Conservation (phyloP, 2,329 filamentous ascomycete genomes). For the Fusarium sp. region DNA sequence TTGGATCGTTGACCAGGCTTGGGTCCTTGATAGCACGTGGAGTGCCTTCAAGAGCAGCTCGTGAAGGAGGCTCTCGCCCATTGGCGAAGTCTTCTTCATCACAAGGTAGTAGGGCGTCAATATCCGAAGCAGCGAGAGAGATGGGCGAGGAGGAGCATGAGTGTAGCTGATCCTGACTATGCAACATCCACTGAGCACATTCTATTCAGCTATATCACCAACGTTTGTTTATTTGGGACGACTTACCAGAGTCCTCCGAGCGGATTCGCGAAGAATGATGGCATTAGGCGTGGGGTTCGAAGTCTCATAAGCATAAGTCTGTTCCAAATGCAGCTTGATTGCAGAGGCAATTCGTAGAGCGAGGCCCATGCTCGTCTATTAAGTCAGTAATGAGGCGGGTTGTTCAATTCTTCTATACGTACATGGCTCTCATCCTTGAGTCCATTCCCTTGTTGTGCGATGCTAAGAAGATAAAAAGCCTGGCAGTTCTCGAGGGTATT, state of each 20-base stretch:
- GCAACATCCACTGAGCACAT: slow-evolving; percentile 62
- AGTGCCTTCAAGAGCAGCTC: slow-evolving; percentile 64
- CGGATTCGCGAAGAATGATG: slow-evolving; percentile 63
- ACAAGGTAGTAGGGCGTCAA: slow-evolving; percentile 63
- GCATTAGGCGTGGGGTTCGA: slow-evolving; percentile 54
- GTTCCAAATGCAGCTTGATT: slow-evolving; percentile 64
- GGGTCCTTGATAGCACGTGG: slow-evolving; percentile 59
- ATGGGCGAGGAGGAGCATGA: slow-evolving; percentile 62
- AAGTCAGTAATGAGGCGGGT: background rate
- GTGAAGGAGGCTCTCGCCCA: slow-evolving; percentile 57
- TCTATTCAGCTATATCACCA: slow-evolving; percentile 3
- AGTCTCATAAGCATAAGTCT: slow-evolving; percentile 56
- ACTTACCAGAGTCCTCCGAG: slow-evolving; percentile 63
- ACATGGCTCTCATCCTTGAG: slow-evolving; percentile 64
- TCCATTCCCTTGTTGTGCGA: slow-evolving; percentile 67
- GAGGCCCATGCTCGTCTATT: slow-evolving; percentile 64
- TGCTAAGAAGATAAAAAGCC: slow-evolving; percentile 66
- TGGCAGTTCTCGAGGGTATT: slow-evolving; percentile 63
- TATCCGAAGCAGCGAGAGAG: slow-evolving; percentile 61
- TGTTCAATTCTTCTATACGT: slow-evolving; percentile 37
- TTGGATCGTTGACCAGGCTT: slow-evolving; percentile 51
- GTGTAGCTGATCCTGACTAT: slow-evolving; percentile 67
- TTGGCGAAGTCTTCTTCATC: slow-evolving; percentile 61
- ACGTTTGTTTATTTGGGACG: background rate
- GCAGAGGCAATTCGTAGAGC: slow-evolving; percentile 64